These are phyloP conservation scores for Hypomyces rosellus DNA, from an alignment of 2,329 filamentous ascomycete species.

Conservation along the genomic window DNA sequence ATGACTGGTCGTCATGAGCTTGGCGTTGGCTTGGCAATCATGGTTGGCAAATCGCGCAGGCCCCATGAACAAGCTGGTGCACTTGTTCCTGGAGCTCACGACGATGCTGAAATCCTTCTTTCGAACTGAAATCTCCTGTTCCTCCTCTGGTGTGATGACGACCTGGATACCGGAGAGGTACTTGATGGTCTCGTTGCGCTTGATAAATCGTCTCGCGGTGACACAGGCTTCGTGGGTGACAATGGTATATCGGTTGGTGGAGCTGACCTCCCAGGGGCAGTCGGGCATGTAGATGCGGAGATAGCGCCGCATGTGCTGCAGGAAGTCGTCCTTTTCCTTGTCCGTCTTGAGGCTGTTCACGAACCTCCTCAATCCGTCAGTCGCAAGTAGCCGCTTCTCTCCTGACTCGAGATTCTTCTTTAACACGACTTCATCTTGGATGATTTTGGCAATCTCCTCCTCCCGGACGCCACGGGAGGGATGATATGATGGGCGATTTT, in stretches of 20 bases:
- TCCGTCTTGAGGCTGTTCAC: slow-evolving; percentile 59
- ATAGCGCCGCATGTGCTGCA: slow-evolving; percentile 80
- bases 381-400: slow-evolving; percentile 64
- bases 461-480: slow-evolving; percentile 71
- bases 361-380: slow-evolving; percentile 70
- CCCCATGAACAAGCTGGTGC: slow-evolving; percentile 85
- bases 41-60: slow-evolving; percentile 96
- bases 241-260: slow-evolving; percentile 93
- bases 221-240: slow-evolving; percentile 83
- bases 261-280: slow-evolving; percentile 85
- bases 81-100: slow-evolving; percentile 85
- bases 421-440: slow-evolving; percentile 63
- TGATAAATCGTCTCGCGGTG: slow-evolving; percentile 72
- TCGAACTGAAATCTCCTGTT: slow-evolving; percentile 68
- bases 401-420: slow-evolving; percentile 65
- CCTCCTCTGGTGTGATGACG: slow-evolving; percentile 85
- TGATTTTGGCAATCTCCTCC: slow-evolving; percentile 53
- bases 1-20: slow-evolving; percentile 73
- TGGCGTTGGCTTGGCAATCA: slow-evolving; percentile 89
- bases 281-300: slow-evolving; percentile 89
- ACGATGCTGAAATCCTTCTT: slow-evolving; percentile 97
- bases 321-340: slow-evolving; percentile 81
- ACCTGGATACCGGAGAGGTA: slow-evolving; percentile 90
- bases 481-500: slow-evolving; percentile 83
- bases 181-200: slow-evolving; percentile 78